Base-by-base conservation (phyloP, 257 asterid genomes). In the Handroanthus guayacan region DNA sequence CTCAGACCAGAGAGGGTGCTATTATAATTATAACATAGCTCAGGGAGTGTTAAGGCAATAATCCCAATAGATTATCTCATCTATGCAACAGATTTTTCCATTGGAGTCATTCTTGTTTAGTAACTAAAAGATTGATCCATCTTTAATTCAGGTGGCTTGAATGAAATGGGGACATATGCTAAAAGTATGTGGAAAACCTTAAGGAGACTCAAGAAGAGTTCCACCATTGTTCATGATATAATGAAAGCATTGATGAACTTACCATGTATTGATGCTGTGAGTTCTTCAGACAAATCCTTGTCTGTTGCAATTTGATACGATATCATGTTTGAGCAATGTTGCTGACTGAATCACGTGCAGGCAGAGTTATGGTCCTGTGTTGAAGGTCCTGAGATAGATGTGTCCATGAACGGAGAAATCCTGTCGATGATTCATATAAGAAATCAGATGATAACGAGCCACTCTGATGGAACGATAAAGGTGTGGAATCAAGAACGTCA, bases 401-500 rank as follows among this genome's bases (percentile, higher is more conserved):
- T 79, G 55, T 78, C 86, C 45, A 84, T 82, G 86, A 92, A 90
- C 25, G 97, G 97, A n/a, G 97, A 92, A 78, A 87, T 86, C 80
- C 82, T 92, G 57, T 85, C 91, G 10, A 81, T 90, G 84, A 71
- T 87, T 75, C 93, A 86, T 64, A 60, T 85, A 52, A 81, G 84
- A 75, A 84, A 86, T 14, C 83, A 86, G 36, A 80, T 92, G 65
- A 84, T 90, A 81, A 92, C 89, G 77, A 78, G 95, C 61, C 96
- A 92, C 78, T 84, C 96, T 16, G 96, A 92, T 86, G 97, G 96
- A 82, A 86, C 97, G 62, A 83, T 92, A 67, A 92, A 92, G 84
- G 97, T 90, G 77, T 7, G 72, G 54, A 44, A 37, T 4, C 13
- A n/a, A 66, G 25, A 45, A 69, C 5, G 16, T 37, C 5, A 12